A percentile compares a stretch with the other conserved stretches of the same genome.
Conservation (phyloP, 208 protist species). For the Acanthamoeba rhysodes region DNA sequence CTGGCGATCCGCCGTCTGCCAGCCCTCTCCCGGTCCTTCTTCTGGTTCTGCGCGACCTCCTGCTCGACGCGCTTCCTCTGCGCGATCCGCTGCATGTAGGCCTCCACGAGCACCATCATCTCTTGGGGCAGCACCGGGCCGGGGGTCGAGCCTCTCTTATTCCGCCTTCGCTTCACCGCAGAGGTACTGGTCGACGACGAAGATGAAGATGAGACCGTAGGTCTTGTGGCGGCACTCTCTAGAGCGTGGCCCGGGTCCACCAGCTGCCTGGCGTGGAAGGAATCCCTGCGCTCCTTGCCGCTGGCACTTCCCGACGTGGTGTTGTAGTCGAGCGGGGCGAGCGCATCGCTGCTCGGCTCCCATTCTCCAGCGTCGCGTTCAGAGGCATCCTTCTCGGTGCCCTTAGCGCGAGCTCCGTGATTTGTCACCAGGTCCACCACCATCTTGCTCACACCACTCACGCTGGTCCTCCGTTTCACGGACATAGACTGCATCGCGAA, state of each 20-base stretch:
- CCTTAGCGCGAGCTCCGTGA: background rate
- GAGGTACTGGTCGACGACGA: background rate
- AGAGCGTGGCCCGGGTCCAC: no score
- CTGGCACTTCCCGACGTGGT: background rate
- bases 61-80: slow-evolving; percentile 50
- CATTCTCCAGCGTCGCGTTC: background rate
- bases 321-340: background rate
- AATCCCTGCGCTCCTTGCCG: background rate
- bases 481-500: background rate
- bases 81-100: slow-evolving; percentile 58
- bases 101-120: slow-evolving; percentile 61
- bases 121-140: slow-evolving; percentile 21
- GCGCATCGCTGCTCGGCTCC: background rate
- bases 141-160: background rate
- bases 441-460: background rate
- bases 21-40: slow-evolving; percentile 2
- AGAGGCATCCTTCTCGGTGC: background rate
- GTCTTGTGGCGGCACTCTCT: background rate
- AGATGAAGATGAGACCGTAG: background rate
- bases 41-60: slow-evolving; percentile 47
- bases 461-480: background rate
- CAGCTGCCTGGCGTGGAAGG: background rate
- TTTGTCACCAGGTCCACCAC: slow-evolving; percentile 35
- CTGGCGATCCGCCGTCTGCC: slow-evolving; percentile 45
- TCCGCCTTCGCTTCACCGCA: background rate